A percentile compares a stretch with the other conserved stretches of the same genome.
phyloP scores from a whole-genome alignment of 371 early-diverging fungal genomes.

The Quaeritorhiza haematococci region DNA sequence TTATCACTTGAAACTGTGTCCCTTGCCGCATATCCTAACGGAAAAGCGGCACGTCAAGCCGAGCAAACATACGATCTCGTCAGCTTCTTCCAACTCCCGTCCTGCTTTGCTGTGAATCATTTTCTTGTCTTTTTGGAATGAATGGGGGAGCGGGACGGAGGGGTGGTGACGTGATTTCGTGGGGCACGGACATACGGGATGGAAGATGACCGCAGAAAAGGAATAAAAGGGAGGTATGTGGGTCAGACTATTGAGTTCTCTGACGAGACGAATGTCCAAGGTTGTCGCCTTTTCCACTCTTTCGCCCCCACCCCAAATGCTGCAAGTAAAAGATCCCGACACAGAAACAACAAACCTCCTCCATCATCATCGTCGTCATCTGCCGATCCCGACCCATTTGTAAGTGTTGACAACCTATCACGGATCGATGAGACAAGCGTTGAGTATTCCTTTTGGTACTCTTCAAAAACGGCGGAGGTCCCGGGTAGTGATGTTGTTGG shows the following conservation, averaged over 20 bases:
- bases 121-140: slow-evolving; percentile 64
- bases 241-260: too few relatives aligned
- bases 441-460: slow-evolving; percentile 81
- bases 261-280: too few relatives aligned
- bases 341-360: too few relatives aligned
- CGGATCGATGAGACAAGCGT: slow-evolving; percentile 59
- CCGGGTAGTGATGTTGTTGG: too few relatives aligned
- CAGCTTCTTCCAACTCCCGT: slow-evolving; percentile 86
- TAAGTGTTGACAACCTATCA: too few relatives aligned
- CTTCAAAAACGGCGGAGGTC: slow-evolving; percentile 53
- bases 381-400: too few relatives aligned
- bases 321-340: too few relatives aligned
- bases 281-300: too few relatives aligned
- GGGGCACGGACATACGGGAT: neutral
- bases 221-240: slow-evolving; percentile 28
- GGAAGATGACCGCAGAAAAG: slow-evolving; percentile 48
- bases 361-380: too few relatives aligned
- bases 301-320: too few relatives aligned
- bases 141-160: too few relatives aligned
- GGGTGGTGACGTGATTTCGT: neutral
- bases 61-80: slow-evolving; percentile 68
- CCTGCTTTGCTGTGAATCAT: slow-evolving; percentile 67
- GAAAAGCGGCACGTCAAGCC: neutral
- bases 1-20: too few relatives aligned
- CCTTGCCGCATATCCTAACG: neutral